Conservation (phyloP, 2,329 filamentous ascomycete species). For the Aspergillus carbonarius region DNA sequence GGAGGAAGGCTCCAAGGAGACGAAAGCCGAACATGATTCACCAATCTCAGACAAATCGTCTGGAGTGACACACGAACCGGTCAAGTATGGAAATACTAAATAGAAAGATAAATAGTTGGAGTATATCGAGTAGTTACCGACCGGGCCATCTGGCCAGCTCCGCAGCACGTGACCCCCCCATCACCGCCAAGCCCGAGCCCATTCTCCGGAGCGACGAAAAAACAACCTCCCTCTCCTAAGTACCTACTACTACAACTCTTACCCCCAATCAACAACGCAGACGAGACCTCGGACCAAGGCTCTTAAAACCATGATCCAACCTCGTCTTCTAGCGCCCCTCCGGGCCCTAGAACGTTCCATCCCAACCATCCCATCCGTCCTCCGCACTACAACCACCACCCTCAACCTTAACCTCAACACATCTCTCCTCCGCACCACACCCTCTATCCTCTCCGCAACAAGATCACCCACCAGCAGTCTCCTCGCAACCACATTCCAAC, state of each 20-base stretch:
- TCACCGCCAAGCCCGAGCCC: constrained; percentile 18
- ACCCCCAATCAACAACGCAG: background rate
- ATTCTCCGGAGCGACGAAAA: constrained; percentile 23
- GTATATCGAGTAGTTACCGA: background rate
- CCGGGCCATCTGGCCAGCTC: background rate
- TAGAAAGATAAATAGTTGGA: background rate
- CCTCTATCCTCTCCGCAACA: constrained; percentile 22
- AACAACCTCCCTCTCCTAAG: constrained; percentile 15
- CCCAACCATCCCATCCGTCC: constrained; percentile 21
- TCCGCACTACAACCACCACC: constrained; percentile 25
- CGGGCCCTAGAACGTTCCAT: constrained; percentile 38
- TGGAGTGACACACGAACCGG: no score
- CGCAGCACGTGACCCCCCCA: constrained; percentile 27
- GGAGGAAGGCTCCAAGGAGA: constrained; percentile 49
- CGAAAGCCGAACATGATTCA: background rate
- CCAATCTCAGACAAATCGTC: background rate
- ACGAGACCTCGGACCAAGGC: no score
- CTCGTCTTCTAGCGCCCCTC: constrained; percentile 40
- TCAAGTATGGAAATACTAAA: background rate
- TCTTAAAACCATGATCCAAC: constrained; percentile 44
- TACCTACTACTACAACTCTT: constrained; percentile 3
- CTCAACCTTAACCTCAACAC: constrained; percentile 13
- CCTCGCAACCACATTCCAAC: constrained; percentile 41
- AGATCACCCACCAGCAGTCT: constrained; percentile 27
- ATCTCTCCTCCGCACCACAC: constrained; percentile 28